These are phyloP conservation scores for Linnemannia hyalina DNA, from an alignment of 192 early-diverging fungal species.

Conservation along the genomic window DNA sequence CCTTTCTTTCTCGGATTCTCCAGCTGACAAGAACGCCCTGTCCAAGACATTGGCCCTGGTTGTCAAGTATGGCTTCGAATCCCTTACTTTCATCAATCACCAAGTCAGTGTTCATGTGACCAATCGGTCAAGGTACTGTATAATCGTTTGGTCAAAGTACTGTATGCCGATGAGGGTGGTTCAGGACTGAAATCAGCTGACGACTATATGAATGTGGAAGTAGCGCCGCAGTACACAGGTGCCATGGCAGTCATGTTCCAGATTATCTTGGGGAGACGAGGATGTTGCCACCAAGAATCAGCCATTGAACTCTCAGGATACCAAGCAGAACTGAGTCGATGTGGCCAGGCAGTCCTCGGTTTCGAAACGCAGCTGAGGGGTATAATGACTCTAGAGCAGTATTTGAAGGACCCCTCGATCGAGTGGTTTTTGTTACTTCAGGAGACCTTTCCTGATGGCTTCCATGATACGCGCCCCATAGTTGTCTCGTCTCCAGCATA, in stretches of 20 bases:
- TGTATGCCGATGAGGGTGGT: slow-evolving; percentile 3
- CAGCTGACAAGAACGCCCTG: slow-evolving; percentile 11
- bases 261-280: slow-evolving; percentile 10
- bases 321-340: slow-evolving; percentile 15
- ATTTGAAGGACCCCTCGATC: slow-evolving; percentile 59
- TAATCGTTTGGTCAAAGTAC: neutral
- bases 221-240: slow-evolving; percentile 49
- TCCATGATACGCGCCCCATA: no score
- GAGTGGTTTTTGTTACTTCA: slow-evolving; percentile 46
- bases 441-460: slow-evolving; percentile 6
- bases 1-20: slow-evolving; percentile 22
- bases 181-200: slow-evolving; percentile 22
- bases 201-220: slow-evolving; percentile 62
- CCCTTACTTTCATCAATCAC: neutral
- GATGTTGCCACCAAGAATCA: neutral
- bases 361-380: slow-evolving; percentile 66
- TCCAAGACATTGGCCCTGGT: slow-evolving; percentile 14
- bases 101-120: neutral
- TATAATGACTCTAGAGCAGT: slow-evolving; percentile 50
- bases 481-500: no score
- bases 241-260: slow-evolving; percentile 57
- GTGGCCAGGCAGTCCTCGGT: slow-evolving; percentile 58
- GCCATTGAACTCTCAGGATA: neutral
- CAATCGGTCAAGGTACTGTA: no score
- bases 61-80: slow-evolving; percentile 5